Base-by-base conservation (phyloP, 192 early-diverging fungal species). In the Chytriomyces hyalinus region DNA sequence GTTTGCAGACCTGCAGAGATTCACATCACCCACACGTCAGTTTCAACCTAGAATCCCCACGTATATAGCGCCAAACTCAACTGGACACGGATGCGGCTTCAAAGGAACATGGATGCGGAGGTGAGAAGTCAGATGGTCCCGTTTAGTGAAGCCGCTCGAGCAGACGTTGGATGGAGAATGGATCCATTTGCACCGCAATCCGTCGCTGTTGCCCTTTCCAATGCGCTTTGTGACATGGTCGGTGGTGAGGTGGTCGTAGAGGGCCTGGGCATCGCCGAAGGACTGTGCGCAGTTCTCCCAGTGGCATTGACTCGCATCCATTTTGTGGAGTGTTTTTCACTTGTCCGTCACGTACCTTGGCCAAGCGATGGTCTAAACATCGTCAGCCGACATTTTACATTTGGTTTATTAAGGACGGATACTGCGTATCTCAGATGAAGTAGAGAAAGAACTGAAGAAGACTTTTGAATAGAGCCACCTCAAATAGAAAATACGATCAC, bases 111-210 rank as follows among this genome's bases (percentile, higher is more conserved):
- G 97, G 59, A 96, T 92, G 68, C 96, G 87, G 73, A 97, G 84
- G 79, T 99, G 97, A 20, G 92, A 93, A 20, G 96, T 99, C 63
- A 98, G 93, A 80, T 99, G 97, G 82, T 99, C 97, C 75, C 97
- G 85, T 87, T 99, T 99, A n/a, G 85, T 83, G 51, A 90, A 91
- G 36, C 36, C 36, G 53, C 80, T 80, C 28, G 91, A 84, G 22
- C 80, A 78, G 36, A 36, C 36, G 36, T 36, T 36, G 36, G 36
- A 36, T 2, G 36, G 36, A 85, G 96, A 97, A 44, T 85, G 89
- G 49, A 91, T 92, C 96, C 96, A 99, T 65, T 90, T 87, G 84
- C 97, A 99, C 61, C 82, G 86, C 53, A 99, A 89, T 36, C 36
- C 36, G 46, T 97, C 86, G 36, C 36, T 36, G 80, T 97, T 97